Conservation (phyloP, 2,329 filamentous ascomycete species). For the Rutstroemia sp. region DNA sequence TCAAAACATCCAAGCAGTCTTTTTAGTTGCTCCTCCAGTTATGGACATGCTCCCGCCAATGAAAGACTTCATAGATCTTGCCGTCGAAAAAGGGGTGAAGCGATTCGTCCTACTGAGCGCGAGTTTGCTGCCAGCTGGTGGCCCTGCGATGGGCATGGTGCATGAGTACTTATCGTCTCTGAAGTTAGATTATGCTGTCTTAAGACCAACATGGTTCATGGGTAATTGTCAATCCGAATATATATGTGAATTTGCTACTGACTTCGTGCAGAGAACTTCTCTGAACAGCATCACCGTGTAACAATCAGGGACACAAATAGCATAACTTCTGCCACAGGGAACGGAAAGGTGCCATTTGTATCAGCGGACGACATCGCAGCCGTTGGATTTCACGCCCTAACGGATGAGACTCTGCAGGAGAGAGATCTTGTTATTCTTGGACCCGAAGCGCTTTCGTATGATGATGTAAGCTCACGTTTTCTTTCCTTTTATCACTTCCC, state of each 20-base stretch:
- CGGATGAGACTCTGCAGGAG: slow-evolving; percentile 31
- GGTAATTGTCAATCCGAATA: slow-evolving; percentile 22
- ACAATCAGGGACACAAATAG: slow-evolving; percentile 34
- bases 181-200: slow-evolving; percentile 34
- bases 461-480: slow-evolving; percentile 20
- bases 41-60: not conserved
- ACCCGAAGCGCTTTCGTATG: slow-evolving; percentile 28
- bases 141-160: slow-evolving; percentile 15
- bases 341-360: slow-evolving; percentile 40
- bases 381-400: slow-evolving; percentile 35
- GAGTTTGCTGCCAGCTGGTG: not conserved
- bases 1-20: not conserved
- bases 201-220: slow-evolving; percentile 42
- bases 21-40: not conserved
- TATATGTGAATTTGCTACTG: not conserved
- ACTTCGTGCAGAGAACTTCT: slow-evolving; percentile 16
- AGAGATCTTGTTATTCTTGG: slow-evolving; percentile 31
- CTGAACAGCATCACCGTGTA: slow-evolving; percentile 1
- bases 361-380: slow-evolving; percentile 40
- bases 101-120: not conserved
- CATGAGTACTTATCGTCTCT: slow-evolving; percentile 34
- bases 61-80: not conserved
- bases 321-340: slow-evolving; percentile 36
- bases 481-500: not conserved
- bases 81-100: not conserved